Base-by-base conservation (phyloP, 768 basidiomycete species). In the Agrocybe praecox region DNA sequence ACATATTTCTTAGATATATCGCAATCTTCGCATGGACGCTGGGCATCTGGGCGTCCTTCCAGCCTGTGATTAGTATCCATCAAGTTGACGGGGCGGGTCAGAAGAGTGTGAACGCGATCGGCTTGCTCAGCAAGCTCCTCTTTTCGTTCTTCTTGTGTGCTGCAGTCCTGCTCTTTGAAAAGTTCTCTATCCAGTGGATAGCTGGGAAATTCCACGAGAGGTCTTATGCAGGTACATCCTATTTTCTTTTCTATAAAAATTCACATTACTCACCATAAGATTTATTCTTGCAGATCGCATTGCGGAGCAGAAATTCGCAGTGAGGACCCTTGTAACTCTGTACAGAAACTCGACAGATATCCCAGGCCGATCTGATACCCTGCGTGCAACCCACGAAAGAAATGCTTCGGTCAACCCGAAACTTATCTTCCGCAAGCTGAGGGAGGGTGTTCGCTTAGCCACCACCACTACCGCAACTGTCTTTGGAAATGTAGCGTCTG, bases 131-230 rank as follows among this genome's bases (percentile, higher is more conserved):
- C 2, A 87, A 86, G 67, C 72, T 94, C 23, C 76, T 92, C 7
- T 94, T 95, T 65, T 90, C 86, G 8, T 67, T 89, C 48, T 81
- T 86, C 66, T 65, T 95, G 47, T 90, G 86, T 65, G 71, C 88
- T 0, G 80, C 80, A 23, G 77, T 94, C 22, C 80, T 95, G 6
- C 78, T 90, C 11, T 87, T 82, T 53, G 93, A 95, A 71, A 97
- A 97, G 67, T 83, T 95, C 57, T 70, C 88, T 14, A 90, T 97
- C 47, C 94, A 96, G 69, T 86, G 86, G 78, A 94, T 96, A 62
- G 88, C 88, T 46, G 80, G 77, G 45, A 90, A 91, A 66, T 94
- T 92, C 70, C 91, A 94, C 66, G 88, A 91, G 67, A 74, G 85
- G 48, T 88, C 86, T 6, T 92, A 89, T 62, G 82, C 82, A 44